phyloP scores from a whole-genome alignment of 2,329 filamentous ascomycete genomes.

The Stagonosporopsis rhizophila region DNA sequence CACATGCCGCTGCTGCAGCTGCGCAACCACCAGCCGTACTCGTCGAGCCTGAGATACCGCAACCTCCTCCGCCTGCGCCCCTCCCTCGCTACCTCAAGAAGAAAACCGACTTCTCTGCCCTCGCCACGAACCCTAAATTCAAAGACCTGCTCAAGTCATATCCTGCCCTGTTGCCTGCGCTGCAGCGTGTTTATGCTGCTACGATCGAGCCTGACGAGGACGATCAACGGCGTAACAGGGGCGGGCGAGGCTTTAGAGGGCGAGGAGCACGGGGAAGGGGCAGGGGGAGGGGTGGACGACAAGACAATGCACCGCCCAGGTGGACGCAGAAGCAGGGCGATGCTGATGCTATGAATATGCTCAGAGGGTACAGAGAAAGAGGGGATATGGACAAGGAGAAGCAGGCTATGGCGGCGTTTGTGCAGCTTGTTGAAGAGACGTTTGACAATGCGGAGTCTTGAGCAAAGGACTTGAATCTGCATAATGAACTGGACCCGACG shows the following conservation, averaged over 20 bases:
- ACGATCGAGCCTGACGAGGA: constrained; percentile 44
- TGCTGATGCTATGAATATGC: constrained; percentile 37
- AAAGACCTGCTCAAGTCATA: constrained; percentile 37
- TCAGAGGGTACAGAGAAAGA: constrained; percentile 36
- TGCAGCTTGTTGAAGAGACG: constrained; percentile 35
- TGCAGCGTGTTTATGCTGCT: constrained; percentile 44
- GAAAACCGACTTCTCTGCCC: constrained; percentile 41
- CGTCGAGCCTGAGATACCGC: constrained; percentile 26
- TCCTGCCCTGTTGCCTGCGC: constrained; percentile 30
- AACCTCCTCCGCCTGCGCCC: constrained; percentile 38
- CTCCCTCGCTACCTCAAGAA: constrained; percentile 41
- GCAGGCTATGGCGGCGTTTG: constrained; percentile 53
- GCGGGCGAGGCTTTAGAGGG: constrained; percentile 21
- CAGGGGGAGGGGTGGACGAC: constrained; percentile 22
- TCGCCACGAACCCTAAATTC: constrained; percentile 39
- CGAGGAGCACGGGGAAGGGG: constrained; percentile 27
- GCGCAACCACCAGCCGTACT: constrained; percentile 9
- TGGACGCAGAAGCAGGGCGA: constrained; percentile 45
- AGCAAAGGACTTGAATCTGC: background rate
- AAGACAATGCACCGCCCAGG: constrained; percentile 17
- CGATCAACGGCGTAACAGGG: constrained; percentile 30
- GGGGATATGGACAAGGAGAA: constrained; percentile 40
- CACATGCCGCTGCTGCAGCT: constrained; percentile 22
- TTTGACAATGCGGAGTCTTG: constrained; percentile 24
- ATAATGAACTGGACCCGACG: background rate